Evolutionary conservation across 345 rosid genomes (phyloP).

Genomic region (Raphanus sativus): DNA sequence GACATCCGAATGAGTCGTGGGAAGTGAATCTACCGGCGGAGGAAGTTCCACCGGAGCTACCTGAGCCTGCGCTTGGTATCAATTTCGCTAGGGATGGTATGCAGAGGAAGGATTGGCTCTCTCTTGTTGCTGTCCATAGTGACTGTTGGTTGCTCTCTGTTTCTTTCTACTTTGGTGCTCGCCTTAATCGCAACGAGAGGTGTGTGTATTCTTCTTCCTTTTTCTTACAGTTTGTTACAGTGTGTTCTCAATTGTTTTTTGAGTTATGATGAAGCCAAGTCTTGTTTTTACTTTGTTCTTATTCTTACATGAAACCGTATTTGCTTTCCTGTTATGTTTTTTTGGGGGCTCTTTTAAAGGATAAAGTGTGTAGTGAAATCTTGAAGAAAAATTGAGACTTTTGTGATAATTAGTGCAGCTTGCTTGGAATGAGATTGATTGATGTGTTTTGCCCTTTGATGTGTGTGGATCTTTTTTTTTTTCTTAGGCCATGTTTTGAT

Average conservation of each 20-base stretch:
- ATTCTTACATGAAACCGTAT: neutral
- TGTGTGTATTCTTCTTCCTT: conserved; percentile 22
- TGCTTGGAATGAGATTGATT: neutral
- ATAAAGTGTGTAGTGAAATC: neutral
- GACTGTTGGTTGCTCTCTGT: conserved; percentile 98
- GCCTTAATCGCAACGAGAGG: conserved; percentile 89
- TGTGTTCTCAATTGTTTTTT: neutral
- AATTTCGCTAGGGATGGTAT: conserved; percentile 97
- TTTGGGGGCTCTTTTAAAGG: neutral
- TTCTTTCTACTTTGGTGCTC: conserved; percentile 92
- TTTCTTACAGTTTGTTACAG: neutral
- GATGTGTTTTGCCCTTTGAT: neutral
- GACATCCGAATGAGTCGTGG: conserved; percentile 90
- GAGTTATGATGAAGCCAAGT: neutral
- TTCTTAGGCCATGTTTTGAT: neutral
- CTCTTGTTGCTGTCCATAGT: conserved; percentile 90
- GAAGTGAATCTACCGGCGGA: conserved; percentile 93
- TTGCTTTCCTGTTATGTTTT: neutral
- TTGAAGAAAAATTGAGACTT: neutral
- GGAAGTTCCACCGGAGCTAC: conserved; percentile 97
- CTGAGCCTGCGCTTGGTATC: conserved; percentile 97
- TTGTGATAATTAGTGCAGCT: neutral
- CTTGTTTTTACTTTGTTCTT: neutral
- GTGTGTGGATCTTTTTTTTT: conserved; percentile 7
- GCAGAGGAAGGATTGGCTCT: conserved; percentile 94